Conservation (phyloP, 352 stramenopile genomes). For the Globisporangium okanoganense region DNA sequence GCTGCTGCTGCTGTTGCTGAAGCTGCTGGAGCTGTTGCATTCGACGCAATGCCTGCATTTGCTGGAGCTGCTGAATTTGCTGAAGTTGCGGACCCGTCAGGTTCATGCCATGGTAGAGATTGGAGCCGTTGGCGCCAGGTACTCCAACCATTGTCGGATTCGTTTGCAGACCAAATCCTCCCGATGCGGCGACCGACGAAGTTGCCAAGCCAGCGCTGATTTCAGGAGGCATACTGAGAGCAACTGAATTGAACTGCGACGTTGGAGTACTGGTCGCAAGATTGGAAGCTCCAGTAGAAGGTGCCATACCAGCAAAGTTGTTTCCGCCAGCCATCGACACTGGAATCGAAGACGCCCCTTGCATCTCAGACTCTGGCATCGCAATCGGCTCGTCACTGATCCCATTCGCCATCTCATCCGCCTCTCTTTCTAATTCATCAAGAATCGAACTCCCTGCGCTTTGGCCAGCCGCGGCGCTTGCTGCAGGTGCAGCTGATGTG, state of each 20-base stretch:
- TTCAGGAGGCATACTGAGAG: constrained; percentile 71
- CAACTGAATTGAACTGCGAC: constrained; percentile 44
- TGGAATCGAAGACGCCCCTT: constrained; percentile 22
- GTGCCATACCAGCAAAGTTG: constrained; percentile 19
- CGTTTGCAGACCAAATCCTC: constrained; percentile 35
- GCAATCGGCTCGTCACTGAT: constrained; percentile 76
- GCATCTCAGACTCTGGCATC: constrained; percentile 80
- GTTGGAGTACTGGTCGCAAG: constrained; percentile 17
- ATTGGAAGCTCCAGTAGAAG: constrained; percentile 27
- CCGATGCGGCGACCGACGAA: constrained; percentile 24
- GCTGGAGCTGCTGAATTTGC: constrained; percentile 78
- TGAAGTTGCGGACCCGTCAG: constrained; percentile 71
- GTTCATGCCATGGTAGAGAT: constrained; percentile 79
- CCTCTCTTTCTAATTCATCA: constrained; percentile 81
- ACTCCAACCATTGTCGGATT: constrained; percentile 35
- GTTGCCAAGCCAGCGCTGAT: constrained; percentile 40
- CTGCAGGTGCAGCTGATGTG: constrained; percentile 13
- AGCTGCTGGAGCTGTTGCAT: constrained; percentile 27
- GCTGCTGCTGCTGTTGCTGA: constrained; percentile 27
- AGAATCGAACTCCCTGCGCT: constrained; percentile 69
- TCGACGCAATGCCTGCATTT: constrained; percentile 56
- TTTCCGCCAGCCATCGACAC: constrained; percentile 9
- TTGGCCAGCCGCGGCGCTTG: constrained; percentile 18
- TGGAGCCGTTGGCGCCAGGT: constrained; percentile 25
- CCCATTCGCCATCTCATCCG: constrained; percentile 84